Evolutionary conservation across 1,284 basidiomycete species (phyloP).

Genomic region (Afroboletus lepidellus): DNA sequence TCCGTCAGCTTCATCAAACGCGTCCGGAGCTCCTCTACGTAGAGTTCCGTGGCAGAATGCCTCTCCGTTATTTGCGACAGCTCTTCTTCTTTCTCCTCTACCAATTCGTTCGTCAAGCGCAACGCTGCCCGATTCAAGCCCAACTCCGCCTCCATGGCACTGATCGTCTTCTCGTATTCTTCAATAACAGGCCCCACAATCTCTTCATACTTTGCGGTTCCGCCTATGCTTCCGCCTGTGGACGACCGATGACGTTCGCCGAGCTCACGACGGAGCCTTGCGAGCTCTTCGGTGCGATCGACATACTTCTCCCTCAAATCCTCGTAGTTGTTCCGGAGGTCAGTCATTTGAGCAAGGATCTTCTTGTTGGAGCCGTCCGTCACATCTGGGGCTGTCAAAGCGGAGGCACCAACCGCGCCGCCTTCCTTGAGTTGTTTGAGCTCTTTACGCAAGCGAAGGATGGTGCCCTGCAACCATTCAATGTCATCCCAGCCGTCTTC

Average conservation of each 20-base stretch:
- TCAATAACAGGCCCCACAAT: slow-evolving; percentile 97
- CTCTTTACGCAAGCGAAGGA: slow-evolving; percentile 84
- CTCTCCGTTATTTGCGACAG: slow-evolving; percentile 63
- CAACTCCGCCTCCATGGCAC: slow-evolving; percentile 92
- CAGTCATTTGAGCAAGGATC: slow-evolving; percentile 71
- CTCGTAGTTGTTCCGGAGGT: slow-evolving; percentile 81
- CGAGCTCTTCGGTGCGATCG: slow-evolving; percentile 85
- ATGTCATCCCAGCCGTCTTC: slow-evolving; percentile 99
- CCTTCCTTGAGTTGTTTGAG: slow-evolving; percentile 74
- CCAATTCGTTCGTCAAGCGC: slow-evolving; percentile 85
- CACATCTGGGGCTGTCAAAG: slow-evolving; percentile 34
- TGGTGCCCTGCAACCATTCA: slow-evolving; percentile 89
- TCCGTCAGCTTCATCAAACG: slow-evolving; percentile 83
- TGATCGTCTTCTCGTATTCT: slow-evolving; percentile 98
- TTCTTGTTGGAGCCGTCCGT: slow-evolving; percentile 66
- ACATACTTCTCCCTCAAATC: slow-evolving; percentile 81
- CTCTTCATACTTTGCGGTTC: slow-evolving; percentile 85
- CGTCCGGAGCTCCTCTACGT: slow-evolving; percentile 81
- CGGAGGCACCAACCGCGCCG: slow-evolving; percentile 32
- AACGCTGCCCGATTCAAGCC: slow-evolving; percentile 87
- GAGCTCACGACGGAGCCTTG: slow-evolving; percentile 70
- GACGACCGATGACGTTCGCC: slow-evolving; percentile 65
- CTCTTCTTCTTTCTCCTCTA: slow-evolving; percentile 87
- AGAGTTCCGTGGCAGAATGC: slow-evolving; percentile 78
- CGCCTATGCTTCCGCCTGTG: slow-evolving; percentile 66